These are phyloP conservation scores for Candida montana DNA, from an alignment of 805 yeast species.

Conservation along the genomic window DNA sequence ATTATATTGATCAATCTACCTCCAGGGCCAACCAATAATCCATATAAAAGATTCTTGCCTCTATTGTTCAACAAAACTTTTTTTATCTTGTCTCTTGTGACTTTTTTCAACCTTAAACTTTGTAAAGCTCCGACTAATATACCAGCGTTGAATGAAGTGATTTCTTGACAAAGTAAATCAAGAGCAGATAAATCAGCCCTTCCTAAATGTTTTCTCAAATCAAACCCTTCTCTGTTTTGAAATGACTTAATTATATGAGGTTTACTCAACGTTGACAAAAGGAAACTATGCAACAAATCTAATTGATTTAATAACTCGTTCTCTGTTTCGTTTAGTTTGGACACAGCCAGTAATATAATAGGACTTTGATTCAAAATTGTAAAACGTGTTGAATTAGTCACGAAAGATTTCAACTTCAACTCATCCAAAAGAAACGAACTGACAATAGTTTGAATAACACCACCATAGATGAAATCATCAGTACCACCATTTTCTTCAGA, in stretches of 20 bases:
- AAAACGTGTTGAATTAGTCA: conserved; percentile 41
- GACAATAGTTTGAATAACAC: conserved; percentile 74
- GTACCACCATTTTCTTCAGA: conserved; percentile 47
- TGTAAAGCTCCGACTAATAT: conserved; percentile 62
- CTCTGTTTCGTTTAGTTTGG: conserved; percentile 49
- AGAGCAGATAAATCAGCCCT: conserved; percentile 70
- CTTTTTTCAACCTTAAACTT: conserved; percentile 51
- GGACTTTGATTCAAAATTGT: conserved; percentile 63
- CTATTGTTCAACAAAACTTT: conserved; percentile 44
- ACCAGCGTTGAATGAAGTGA: conserved; percentile 52
- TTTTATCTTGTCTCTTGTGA: conserved; percentile 54
- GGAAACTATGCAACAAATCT: conserved; percentile 65
- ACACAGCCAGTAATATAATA: conserved; percentile 65
- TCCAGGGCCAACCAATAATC: conserved; percentile 59
- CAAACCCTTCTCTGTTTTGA: conserved; percentile 70
- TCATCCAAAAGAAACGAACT: conserved; percentile 53
- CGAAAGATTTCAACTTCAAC: conserved; percentile 41
- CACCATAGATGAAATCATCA: conserved; percentile 63
- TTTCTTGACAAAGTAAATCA: conserved; percentile 52
- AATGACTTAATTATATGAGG: conserved; percentile 69
- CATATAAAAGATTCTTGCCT: conserved; percentile 62
- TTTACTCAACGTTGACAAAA: conserved; percentile 79
- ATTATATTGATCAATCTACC: conserved; percentile 64
- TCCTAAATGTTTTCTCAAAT: conserved; percentile 69
- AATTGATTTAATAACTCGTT: conserved; percentile 56